A percentile compares a stretch with the other conserved stretches of the same genome.
Evolutionary conservation across 495 filamentous ascomycete species (phyloP).

Genomic region (Cladorrhinum samala): DNA sequence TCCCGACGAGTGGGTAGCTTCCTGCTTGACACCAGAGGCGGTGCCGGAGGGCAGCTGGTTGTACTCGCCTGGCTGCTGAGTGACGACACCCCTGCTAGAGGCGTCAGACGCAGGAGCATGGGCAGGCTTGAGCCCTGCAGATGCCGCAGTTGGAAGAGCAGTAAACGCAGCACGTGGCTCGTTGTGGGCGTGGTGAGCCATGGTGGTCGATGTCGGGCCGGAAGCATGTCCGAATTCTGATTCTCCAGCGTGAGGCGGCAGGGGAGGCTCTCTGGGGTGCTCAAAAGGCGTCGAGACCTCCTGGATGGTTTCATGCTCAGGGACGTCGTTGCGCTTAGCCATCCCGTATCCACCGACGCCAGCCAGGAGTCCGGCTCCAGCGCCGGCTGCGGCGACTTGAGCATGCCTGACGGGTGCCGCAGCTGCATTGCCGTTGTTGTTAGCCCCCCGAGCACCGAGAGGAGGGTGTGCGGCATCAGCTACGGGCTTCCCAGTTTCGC

Average conservation of each 20-base stretch:
- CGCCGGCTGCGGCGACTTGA: neutral
- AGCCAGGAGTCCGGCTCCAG: neutral
- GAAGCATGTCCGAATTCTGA: too few species aligned
- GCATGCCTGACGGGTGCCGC: neutral
- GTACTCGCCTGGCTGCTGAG: conserved; percentile 17
- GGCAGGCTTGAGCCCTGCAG: neutral
- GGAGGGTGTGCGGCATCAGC: too few species aligned
- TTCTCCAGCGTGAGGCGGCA: neutral
- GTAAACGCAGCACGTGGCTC: neutral
- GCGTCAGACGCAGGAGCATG: neutral
- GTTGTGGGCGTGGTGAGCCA: too few species aligned
- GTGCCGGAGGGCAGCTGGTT: conserved; percentile 18
- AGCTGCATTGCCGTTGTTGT: too few species aligned
- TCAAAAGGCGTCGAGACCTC: conserved; percentile 12
- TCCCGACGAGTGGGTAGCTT: neutral
- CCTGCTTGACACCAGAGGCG: conserved; percentile 17
- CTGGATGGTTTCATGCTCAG: neutral
- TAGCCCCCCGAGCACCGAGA: too few species aligned
- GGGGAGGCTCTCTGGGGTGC: conserved; percentile 19
- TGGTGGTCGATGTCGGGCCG: neutral
- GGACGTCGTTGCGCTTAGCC: neutral
- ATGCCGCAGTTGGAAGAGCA: neutral
- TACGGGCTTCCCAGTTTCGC: too few species aligned
- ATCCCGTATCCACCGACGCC: neutral
- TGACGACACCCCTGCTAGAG: neutral